Percentiles rank a stretch among this genome's conserved stretches.
Evolutionary conservation across 176 grass and related monocot species (phyloP).

Genomic region (Juncus effusus): DNA sequence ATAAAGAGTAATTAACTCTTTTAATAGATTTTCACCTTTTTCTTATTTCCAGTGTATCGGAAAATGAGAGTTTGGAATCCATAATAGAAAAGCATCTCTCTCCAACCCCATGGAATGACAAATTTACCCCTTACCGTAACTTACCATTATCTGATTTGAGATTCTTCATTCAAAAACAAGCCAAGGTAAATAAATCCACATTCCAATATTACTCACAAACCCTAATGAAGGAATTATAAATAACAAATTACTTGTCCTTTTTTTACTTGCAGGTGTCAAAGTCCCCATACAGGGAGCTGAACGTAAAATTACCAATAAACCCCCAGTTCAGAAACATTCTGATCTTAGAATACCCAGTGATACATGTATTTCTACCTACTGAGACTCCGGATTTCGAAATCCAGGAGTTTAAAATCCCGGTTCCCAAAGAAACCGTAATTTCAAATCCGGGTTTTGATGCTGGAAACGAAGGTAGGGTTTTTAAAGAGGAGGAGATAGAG

Average conservation of each 20-base stretch:
- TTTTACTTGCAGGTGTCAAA: slow-evolving; percentile 40
- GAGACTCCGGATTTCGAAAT: slow-evolving; percentile 61
- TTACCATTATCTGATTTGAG: slow-evolving; percentile 50
- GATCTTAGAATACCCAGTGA: slow-evolving; percentile 71
- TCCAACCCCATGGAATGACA: slow-evolving; percentile 82
- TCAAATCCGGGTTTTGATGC: neutral
- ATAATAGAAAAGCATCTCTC: slow-evolving; percentile 66
- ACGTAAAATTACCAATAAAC: slow-evolving; percentile 47
- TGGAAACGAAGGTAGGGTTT: slow-evolving; percentile 40
- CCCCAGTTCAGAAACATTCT: slow-evolving; percentile 50
- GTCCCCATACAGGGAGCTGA: slow-evolving; percentile 51
- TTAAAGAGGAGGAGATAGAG: slow-evolving; percentile 86
- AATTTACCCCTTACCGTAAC: slow-evolving; percentile 59
- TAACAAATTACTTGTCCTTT: slow-evolving; percentile 6
- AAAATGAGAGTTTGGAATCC: slow-evolving; percentile 50
- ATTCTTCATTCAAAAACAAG: slow-evolving; percentile 68
- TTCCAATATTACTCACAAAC: slow-evolving; percentile 3
- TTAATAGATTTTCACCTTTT: slow-evolving; percentile 11
- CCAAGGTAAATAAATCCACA: slow-evolving; percentile 41
- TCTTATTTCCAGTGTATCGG: slow-evolving; percentile 58
- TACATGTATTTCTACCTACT: slow-evolving; percentile 76
- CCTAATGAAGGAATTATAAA: neutral
- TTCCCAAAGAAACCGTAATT: slow-evolving; percentile 8
- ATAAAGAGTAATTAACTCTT: no score
- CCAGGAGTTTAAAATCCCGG: slow-evolving; percentile 31